phyloP scores from a whole-genome alignment of 176 grass and related monocot species.

The Canna indica region DNA sequence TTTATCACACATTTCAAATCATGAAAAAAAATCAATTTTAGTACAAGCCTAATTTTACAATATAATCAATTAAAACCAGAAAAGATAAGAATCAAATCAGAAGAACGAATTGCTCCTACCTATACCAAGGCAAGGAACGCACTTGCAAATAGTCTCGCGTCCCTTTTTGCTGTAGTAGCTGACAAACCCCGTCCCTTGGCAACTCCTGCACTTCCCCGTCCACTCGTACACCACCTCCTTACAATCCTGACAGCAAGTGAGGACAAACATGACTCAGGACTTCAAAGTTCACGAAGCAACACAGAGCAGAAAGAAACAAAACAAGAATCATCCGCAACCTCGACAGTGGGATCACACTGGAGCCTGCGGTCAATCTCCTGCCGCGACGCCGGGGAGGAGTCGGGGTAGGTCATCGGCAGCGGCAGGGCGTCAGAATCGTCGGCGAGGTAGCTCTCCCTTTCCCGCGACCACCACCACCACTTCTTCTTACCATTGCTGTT shows the following conservation, averaged over 20 bases:
- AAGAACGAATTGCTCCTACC: conserved; percentile 35
- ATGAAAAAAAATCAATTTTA: no score
- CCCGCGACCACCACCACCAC: conserved; percentile 77
- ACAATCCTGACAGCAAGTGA: conserved; percentile 46
- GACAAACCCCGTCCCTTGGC: conserved; percentile 83
- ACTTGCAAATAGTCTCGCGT: conserved; percentile 88
- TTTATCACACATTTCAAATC: no score
- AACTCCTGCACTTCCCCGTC: conserved; percentile 92
- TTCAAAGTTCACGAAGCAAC: not conserved
- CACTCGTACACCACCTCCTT: conserved; percentile 77
- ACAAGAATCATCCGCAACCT: conserved; percentile 33
- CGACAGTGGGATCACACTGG: conserved; percentile 46
- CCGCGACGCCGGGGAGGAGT: conserved; percentile 43
- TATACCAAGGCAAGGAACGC: conserved; percentile 75
- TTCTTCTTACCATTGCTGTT: conserved; percentile 30
- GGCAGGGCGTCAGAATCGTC: conserved; percentile 75
- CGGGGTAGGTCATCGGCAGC: conserved; percentile 62
- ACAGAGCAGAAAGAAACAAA: not conserved
- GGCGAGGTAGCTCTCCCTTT: conserved; percentile 83
- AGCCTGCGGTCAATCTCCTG: conserved; percentile 87
- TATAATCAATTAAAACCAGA: not conserved
- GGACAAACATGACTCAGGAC: not conserved
- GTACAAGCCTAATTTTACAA: not conserved
- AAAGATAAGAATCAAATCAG: not conserved
- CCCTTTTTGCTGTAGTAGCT: conserved; percentile 89